Base-by-base conservation (phyloP, 257 asterid species). In the Mentha longifolia region DNA sequence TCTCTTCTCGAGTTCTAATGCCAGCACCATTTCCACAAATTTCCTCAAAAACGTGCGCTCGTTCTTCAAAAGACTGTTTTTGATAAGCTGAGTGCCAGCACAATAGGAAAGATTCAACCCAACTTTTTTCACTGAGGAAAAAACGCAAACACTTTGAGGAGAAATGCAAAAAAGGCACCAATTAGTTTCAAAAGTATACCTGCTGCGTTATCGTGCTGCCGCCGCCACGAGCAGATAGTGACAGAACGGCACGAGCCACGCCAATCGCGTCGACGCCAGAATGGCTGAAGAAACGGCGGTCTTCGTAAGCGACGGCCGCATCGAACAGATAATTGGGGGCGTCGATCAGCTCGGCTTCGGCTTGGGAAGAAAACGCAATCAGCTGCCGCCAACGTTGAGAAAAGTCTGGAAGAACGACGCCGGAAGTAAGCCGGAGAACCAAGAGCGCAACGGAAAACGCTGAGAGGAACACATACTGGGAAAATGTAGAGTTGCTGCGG, bases 171-270 rank as follows among this genome's bases (percentile, higher is more conserved):
- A 35, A 35, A 3, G n/a, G n/a, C 39, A 4, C 8, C 3, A 35
- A 4, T 1, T 35, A 35, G 7, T 7, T 35, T 35, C 46, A n/a
- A 52, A 49, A 16, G 0, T 25, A 45, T 47, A 82, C 84, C 82
- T 70, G 82, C 57, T 76, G 78, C 9, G 77, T 70, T 19, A 76
- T 71, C 5, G 82, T 82, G 63, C 82, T 79, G 19, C 79, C 80
- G n/a, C 84, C 84, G 31, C 79, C 87, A 11, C 73, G 77, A 64
- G 69, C 61, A 45, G 80, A 67, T 7, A 82, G 71, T 1, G 84
- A 74, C 5, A 82, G 51, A 17, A 79, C 49, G 51, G 80, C 84
- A n/a, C 74, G 75, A 13, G 70, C 81, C 20, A 74, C 39, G 20
- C 83, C 80, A n/a, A 79, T 52, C 17, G 82, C 78, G 76, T 79